Evolutionary conservation across 805 yeast species (phyloP).

Genomic region (Geotrichum ghanense): DNA sequence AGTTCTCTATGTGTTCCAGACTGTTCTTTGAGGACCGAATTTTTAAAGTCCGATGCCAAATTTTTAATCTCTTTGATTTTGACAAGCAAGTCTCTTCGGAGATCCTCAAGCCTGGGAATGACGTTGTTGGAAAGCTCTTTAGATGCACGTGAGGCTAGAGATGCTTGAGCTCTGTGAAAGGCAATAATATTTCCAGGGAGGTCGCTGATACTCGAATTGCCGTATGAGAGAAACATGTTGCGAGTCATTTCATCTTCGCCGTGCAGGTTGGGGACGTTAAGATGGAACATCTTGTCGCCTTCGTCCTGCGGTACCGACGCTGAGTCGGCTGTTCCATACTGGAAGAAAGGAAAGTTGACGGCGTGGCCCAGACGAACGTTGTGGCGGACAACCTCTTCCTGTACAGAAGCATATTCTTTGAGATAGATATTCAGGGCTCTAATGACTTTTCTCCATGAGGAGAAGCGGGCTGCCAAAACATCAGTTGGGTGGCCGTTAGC

Average conservation of each 20-base stretch:
- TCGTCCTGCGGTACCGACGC: constrained; percentile 8
- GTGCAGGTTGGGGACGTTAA: constrained; percentile 8
- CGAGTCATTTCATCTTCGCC: constrained; percentile 30
- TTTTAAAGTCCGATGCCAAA: constrained; percentile 74
- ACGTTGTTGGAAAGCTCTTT: constrained; percentile 51
- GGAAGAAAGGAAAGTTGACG: constrained; percentile 41
- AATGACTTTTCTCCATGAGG: constrained; percentile 76
- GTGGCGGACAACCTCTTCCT: constrained; percentile 80
- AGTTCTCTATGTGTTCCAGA: constrained; percentile 50
- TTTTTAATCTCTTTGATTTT: constrained; percentile 82
- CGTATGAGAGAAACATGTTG: constrained; percentile 53
- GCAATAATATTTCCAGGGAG: constrained; percentile 59
- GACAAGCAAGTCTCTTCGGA: constrained; percentile 63
- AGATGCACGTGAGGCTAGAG: constrained; percentile 44
- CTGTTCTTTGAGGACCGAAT: constrained; percentile 58
- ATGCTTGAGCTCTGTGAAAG: constrained; percentile 51
- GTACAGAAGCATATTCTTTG: constrained; percentile 69
- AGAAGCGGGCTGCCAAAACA: constrained; percentile 67
- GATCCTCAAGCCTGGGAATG: constrained; percentile 55
- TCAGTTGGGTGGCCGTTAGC: constrained; percentile 72
- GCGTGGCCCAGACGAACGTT: constrained; percentile 75
- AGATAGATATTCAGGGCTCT: constrained; percentile 65
- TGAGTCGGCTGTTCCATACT: constrained; percentile 22
- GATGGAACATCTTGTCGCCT: neutral
- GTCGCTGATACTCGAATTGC: constrained; percentile 74